Evolutionary conservation across 805 yeast species (phyloP).

Genomic region (Ogataea zsoltii): DNA sequence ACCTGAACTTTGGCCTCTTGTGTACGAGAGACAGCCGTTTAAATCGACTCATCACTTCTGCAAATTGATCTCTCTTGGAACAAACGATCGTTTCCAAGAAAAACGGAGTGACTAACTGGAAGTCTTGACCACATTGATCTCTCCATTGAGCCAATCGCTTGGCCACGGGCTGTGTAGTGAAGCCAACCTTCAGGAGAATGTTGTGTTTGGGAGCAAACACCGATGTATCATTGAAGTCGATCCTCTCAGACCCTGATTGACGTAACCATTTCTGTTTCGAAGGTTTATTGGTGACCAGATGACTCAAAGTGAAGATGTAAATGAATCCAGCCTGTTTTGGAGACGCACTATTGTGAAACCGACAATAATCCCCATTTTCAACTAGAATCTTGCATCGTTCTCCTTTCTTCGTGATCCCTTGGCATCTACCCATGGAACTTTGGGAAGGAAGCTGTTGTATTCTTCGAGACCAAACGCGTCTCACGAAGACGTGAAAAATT

Average conservation of each 20-base stretch:
- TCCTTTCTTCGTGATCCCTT: conserved; percentile 44
- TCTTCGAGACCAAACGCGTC: not conserved
- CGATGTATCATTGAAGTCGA: conserved; percentile 31
- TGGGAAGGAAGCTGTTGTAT: not conserved
- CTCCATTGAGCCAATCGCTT: conserved; percentile 52
- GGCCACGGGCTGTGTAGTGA: conserved; percentile 47
- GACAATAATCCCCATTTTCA: conserved; percentile 26
- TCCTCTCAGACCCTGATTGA: conserved; percentile 32
- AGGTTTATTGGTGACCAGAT: conserved; percentile 35
- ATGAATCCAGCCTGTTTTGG: conserved; percentile 40
- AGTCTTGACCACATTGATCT: conserved; percentile 48
- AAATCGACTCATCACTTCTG: conserved; percentile 14
- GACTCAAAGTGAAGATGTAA: conserved; percentile 50
- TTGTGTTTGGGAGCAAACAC: conserved; percentile 39
- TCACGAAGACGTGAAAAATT: no score
- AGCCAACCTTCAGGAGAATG: conserved; percentile 53
- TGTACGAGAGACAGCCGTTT: conserved; percentile 6
- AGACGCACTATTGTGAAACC: conserved; percentile 37
- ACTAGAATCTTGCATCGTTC: conserved; percentile 38
- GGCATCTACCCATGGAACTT: conserved; percentile 37
- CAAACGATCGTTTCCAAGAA: conserved; percentile 20
- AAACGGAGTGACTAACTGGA: conserved; percentile 40
- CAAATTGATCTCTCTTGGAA: conserved; percentile 20
- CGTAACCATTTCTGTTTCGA: conserved; percentile 39
- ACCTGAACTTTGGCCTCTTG: conserved; percentile 3